Conservation (phyloP, 1,139 yeast species). For the Lipomyces yarrowii region DNA sequence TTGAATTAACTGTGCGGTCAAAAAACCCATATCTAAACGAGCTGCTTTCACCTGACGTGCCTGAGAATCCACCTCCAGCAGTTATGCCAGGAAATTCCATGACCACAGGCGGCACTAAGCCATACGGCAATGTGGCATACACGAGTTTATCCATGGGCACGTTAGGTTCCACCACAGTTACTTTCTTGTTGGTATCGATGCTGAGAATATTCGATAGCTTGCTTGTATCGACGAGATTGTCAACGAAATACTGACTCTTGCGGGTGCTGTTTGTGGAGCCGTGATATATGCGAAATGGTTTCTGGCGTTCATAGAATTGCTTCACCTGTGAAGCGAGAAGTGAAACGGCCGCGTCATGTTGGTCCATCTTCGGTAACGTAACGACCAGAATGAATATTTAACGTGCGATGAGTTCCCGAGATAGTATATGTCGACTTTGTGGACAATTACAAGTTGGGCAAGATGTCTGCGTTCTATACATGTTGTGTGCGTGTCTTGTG, state of each 20-base stretch:
- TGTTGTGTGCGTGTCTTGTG: background rate
- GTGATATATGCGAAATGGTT: constrained; percentile 12
- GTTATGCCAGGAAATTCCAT: constrained; percentile 12
- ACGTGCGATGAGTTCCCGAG: no score
- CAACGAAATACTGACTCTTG: constrained; percentile 3
- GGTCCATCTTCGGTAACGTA: background rate
- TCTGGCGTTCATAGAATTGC: constrained; percentile 6
- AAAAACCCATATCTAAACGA: constrained; percentile 8
- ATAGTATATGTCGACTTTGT: no score
- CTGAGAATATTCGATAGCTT: background rate
- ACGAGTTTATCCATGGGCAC: constrained; percentile 10
- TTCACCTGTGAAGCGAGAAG: constrained; percentile 3
- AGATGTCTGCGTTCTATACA: background rate
- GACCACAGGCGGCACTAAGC: constrained; percentile 7
- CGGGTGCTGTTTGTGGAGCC: constrained; percentile 11
- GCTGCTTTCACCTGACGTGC: constrained; percentile 10
- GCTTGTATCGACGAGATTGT: constrained; percentile 7
- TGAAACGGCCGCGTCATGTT: constrained; percentile 6
- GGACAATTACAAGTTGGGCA: background rate
- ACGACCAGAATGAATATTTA: no score
- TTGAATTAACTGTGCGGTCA: constrained; percentile 4
- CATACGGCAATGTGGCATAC: background rate
- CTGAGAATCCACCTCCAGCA: constrained; percentile 9
- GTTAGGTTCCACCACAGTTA: constrained; percentile 9
- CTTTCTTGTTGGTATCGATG: constrained; percentile 1